phyloP scores from a whole-genome alignment of 2,329 filamentous ascomycete species.

The Penicillium sp. region DNA sequence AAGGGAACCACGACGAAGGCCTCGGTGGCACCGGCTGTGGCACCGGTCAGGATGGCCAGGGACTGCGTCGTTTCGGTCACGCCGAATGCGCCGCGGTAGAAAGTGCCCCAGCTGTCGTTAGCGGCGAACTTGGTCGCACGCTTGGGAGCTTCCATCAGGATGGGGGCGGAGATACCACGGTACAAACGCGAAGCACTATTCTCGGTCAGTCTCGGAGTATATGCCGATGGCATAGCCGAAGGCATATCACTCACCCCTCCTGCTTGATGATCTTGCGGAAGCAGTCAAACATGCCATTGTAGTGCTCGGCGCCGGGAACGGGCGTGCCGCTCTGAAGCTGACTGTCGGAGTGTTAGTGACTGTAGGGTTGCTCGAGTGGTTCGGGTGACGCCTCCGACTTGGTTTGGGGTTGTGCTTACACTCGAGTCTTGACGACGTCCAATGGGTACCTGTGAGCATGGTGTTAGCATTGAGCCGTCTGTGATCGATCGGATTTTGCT shows the following conservation, averaged over 20 bases:
- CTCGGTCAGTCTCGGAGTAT: slow-evolving; percentile 4
- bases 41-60: slow-evolving; percentile 89
- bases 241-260: slow-evolving; percentile 73
- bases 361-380: slow-evolving; percentile 6
- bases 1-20: slow-evolving; percentile 97
- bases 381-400: slow-evolving; percentile 16
- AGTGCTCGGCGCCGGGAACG: slow-evolving; percentile 73
- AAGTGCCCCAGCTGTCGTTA: slow-evolving; percentile 96
- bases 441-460: slow-evolving; percentile 79
- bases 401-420: slow-evolving; percentile 59
- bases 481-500: neutral
- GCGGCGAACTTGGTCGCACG: slow-evolving; percentile 97
- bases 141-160: slow-evolving; percentile 97
- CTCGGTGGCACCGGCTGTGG: slow-evolving; percentile 92
- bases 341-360: slow-evolving; percentile 50
- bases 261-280: slow-evolving; percentile 95
- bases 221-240: neutral
- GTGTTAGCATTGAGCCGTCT: neutral
- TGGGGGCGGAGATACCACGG: slow-evolving; percentile 92
- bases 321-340: slow-evolving; percentile 81
- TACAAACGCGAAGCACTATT: slow-evolving; percentile 83
- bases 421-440: slow-evolving; percentile 97
- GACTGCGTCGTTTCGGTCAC: slow-evolving; percentile 86
- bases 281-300: slow-evolving; percentile 98
- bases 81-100: slow-evolving; percentile 88